A percentile compares a stretch with the other conserved stretches of the same genome.
Conservation (phyloP, 2,329 filamentous ascomycete species). For the Mollisiaceae sp. region DNA sequence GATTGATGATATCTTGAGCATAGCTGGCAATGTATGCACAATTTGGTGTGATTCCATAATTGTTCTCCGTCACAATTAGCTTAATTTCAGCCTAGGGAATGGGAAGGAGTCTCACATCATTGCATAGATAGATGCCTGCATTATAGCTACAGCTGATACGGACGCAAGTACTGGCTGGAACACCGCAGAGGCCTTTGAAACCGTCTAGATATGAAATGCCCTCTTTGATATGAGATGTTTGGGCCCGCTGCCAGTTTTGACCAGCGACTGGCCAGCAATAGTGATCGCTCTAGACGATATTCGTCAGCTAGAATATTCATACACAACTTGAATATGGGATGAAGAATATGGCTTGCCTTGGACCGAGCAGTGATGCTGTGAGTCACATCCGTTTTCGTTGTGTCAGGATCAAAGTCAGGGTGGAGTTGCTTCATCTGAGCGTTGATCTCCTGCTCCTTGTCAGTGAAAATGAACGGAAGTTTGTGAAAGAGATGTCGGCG, state of each 20-base stretch:
- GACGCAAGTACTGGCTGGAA: not conserved
- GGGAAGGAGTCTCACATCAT: not conserved
- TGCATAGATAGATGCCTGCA: not conserved
- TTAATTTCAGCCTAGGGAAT: not conserved
- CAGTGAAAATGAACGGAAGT: not conserved
- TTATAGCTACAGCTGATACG: not conserved
- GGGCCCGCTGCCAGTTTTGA: not conserved
- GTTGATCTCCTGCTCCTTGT: not conserved
- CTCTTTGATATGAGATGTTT: not conserved
- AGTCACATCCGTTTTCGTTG: too few relatives aligned
- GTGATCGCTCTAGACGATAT: not conserved
- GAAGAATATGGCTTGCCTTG: too few relatives aligned
- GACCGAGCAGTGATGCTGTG: too few relatives aligned
- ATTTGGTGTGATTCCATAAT: not conserved
- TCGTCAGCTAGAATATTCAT: not conserved
- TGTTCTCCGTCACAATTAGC: not conserved
- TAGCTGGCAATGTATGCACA: not conserved
- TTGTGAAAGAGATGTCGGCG: not conserved
- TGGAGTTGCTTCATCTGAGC: slow-evolving; percentile 2
- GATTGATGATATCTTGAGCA: not conserved
- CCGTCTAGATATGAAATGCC: not conserved
- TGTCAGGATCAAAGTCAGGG: not conserved
- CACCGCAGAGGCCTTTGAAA: not conserved
- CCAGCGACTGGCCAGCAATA: not conserved
- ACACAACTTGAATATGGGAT: too few relatives aligned